Evolutionary conservation across 805 yeast genomes (phyloP).

Genomic region (Naumovozyma baii): DNA sequence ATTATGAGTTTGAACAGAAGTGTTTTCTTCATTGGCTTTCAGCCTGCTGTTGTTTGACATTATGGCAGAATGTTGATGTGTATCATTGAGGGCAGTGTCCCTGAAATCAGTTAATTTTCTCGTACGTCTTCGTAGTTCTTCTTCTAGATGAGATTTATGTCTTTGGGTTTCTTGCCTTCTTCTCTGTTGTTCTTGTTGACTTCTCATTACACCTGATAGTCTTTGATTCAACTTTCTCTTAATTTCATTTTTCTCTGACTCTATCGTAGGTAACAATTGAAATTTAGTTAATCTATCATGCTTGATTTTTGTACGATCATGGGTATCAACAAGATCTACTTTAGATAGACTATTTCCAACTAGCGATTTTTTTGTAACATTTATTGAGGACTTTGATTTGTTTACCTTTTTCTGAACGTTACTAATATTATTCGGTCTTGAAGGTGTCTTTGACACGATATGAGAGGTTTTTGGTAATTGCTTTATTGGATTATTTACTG

Average conservation of each 20-base stretch:
- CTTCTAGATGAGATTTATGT: constrained; percentile 21
- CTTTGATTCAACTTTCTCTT: constrained; percentile 25
- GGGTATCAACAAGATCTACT: background rate
- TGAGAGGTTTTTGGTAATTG: background rate
- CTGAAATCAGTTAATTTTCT: constrained; percentile 1
- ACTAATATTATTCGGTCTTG: background rate
- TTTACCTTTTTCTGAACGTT: background rate
- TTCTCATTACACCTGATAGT: constrained; percentile 25
- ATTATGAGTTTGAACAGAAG: constrained; percentile 5
- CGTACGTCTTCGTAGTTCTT: constrained; percentile 17
- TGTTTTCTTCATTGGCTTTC: background rate
- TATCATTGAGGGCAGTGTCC: background rate
- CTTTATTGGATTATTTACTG: background rate
- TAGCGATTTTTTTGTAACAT: background rate
- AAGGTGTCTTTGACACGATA: background rate
- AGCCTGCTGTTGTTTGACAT: background rate
- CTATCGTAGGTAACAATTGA: constrained; percentile 20
- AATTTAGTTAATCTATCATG: constrained; percentile 25
- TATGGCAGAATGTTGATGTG: background rate
- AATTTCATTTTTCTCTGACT: constrained; percentile 20
- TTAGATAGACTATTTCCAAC: background rate
- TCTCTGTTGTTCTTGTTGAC: constrained; percentile 24
- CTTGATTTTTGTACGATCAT: constrained; percentile 1
- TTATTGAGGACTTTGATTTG: background rate
- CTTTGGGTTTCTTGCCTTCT: constrained; percentile 21